phyloP scores from a whole-genome alignment of 805 yeast genomes.

The Alloascoidea africana region DNA sequence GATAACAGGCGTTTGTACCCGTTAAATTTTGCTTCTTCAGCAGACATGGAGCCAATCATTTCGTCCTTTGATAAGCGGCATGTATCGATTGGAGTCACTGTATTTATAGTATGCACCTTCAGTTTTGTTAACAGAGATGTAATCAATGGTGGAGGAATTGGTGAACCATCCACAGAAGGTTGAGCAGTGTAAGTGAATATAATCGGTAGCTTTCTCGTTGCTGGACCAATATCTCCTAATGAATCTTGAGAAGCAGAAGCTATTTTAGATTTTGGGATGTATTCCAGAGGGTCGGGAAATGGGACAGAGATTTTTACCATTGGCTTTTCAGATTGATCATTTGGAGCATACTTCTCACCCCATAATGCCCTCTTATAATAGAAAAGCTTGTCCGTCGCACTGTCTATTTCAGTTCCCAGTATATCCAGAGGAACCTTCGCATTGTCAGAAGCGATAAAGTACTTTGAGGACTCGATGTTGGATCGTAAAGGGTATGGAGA shows the following conservation, averaged over 20 bases:
- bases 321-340: neutral
- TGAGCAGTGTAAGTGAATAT: neutral
- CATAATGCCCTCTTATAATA: neutral
- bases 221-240: neutral
- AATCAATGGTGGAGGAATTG: neutral
- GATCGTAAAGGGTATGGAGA: neutral
- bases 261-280: neutral
- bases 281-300: neutral
- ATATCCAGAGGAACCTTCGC: neutral
- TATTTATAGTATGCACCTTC: neutral
- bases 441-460: neutral
- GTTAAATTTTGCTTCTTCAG: neutral
- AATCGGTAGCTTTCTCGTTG: neutral
- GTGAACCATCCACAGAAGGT: neutral
- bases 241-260: neutral
- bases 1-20: neutral
- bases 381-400: neutral
- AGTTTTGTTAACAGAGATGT: neutral
- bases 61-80: neutral
- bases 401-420: neutral
- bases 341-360: constrained; percentile 1
- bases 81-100: neutral
- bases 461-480: neutral
- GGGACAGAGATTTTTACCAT: neutral
- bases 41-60: neutral